Evolutionary conservation across 2,329 filamentous ascomycete species (phyloP).

Genomic region (Madurella mycetomatis): DNA sequence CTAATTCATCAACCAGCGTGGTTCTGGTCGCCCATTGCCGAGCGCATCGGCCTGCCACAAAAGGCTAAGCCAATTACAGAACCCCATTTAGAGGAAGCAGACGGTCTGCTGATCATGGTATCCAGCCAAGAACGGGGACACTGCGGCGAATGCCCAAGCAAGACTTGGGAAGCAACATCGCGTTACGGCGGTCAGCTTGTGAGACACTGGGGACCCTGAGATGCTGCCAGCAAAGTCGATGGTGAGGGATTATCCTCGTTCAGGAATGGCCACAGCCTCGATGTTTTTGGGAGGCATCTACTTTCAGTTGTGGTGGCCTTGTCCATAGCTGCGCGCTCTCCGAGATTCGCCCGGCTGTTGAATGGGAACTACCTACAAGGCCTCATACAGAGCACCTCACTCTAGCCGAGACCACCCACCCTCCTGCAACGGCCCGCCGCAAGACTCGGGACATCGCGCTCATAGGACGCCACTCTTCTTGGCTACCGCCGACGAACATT

Average conservation of each 20-base stretch:
- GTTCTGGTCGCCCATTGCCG: constrained; percentile 3
- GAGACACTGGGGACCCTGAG: constrained; percentile 7
- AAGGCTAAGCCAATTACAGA: constrained; percentile 13
- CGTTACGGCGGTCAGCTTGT: constrained; percentile 9
- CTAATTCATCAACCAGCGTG: constrained; percentile 7
- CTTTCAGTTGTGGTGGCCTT: constrained; percentile 1
- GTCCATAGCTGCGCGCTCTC: neutral
- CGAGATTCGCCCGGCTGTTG: neutral
- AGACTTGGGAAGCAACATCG: constrained; percentile 4
- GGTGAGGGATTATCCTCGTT: neutral
- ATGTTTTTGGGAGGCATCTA: neutral
- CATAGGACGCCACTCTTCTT: constrained; percentile 12
- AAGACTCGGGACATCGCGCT: neutral
- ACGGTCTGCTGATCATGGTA: constrained; percentile 25
- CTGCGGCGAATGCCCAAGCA: neutral
- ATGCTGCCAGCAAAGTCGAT: neutral
- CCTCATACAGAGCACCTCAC: constrained; percentile 1
- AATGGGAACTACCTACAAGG: neutral
- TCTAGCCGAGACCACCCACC: constrained; percentile 10
- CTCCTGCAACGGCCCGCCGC: constrained; percentile 11
- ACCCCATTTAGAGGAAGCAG: constrained; percentile 3
- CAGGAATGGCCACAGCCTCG: too few relatives aligned
- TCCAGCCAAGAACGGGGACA: constrained; percentile 15
- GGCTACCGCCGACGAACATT: constrained; percentile 11
- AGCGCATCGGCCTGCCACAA: constrained; percentile 3